phyloP scores from a whole-genome alignment of 1,139 yeast species.

The Candida gigantensis region DNA sequence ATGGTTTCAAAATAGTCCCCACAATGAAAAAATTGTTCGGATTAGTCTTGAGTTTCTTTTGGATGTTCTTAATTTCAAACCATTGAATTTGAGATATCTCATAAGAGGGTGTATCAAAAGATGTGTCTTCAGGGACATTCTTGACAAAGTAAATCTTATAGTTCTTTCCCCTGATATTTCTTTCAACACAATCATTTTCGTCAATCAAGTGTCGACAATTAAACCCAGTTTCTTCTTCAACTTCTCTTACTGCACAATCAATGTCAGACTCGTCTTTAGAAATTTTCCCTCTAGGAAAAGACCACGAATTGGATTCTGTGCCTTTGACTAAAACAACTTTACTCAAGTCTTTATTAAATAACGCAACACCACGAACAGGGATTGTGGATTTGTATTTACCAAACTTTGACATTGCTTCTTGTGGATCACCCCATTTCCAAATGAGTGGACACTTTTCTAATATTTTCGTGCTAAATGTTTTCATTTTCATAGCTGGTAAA shows the following conservation, averaged over 20 bases:
- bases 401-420: constrained; percentile 72
- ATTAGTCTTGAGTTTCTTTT: constrained; percentile 39
- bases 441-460: constrained; percentile 81
- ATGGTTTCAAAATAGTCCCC: constrained; percentile 60
- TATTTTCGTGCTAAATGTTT: constrained; percentile 70
- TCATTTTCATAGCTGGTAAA: constrained; percentile 79
- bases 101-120: constrained; percentile 73
- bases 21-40: constrained; percentile 57
- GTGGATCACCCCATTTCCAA: constrained; percentile 84
- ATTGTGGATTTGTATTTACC: constrained; percentile 85
- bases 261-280: constrained; percentile 89
- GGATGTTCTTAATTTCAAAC: constrained; percentile 42
- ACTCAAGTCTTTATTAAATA: constrained; percentile 69
- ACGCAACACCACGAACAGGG: constrained; percentile 96
- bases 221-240: constrained; percentile 93
- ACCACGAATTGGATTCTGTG: constrained; percentile 83
- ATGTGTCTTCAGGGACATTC: constrained; percentile 75
- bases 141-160: constrained; percentile 78
- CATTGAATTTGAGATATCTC: constrained; percentile 68
- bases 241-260: constrained; percentile 94
- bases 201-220: constrained; percentile 69
- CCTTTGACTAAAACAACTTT: constrained; percentile 84
- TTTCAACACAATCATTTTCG: constrained; percentile 74
- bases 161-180: constrained; percentile 81
- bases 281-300: constrained; percentile 96